Percentiles rank a stretch among this genome's conserved stretches.
Evolutionary conservation across 768 basidiomycete species (phyloP).

Genomic region (Coprinopsis cinerea): DNA sequence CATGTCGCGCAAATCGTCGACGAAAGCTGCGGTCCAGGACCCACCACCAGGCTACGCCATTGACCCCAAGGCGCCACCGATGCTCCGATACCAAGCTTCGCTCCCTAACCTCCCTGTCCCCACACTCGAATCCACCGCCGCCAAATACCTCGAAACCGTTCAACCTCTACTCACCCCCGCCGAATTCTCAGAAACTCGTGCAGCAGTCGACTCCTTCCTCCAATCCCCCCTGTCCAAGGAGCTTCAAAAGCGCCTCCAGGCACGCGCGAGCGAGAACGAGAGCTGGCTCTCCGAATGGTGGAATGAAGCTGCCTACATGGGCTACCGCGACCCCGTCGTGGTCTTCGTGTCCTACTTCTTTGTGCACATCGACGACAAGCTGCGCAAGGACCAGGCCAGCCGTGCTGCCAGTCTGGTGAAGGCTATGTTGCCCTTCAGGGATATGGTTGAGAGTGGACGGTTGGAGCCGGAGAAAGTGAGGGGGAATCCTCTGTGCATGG

Average conservation of each 20-base stretch:
- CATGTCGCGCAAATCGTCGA: slow-evolving; percentile 15
- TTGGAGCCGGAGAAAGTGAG: slow-evolving; percentile 87
- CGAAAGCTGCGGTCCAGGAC: slow-evolving; percentile 17
- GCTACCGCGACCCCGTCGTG: slow-evolving; percentile 83
- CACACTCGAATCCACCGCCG: slow-evolving; percentile 69
- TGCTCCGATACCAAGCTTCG: slow-evolving; percentile 70
- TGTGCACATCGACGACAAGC: slow-evolving; percentile 68
- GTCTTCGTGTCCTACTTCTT: slow-evolving; percentile 96
- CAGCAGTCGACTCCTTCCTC: slow-evolving; percentile 62
- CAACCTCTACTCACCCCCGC: slow-evolving; percentile 66
- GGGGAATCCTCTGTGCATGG: slow-evolving; percentile 80
- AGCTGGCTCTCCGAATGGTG: slow-evolving; percentile 99
- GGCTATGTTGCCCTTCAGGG: slow-evolving; percentile 79
- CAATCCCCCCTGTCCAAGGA: slow-evolving; percentile 59
- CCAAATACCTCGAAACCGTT: slow-evolving; percentile 86
- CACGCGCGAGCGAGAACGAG: slow-evolving; percentile 57
- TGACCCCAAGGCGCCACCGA: slow-evolving; percentile 55
- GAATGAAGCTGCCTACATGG: slow-evolving; percentile 91
- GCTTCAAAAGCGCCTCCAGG: slow-evolving; percentile 74
- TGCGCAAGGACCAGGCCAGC: slow-evolving; percentile 48
- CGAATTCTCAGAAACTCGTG: slow-evolving; percentile 54
- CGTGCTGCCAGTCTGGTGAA: slow-evolving; percentile 82
- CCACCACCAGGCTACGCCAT: slow-evolving; percentile 29
- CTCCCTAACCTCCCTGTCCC: slow-evolving; percentile 82
- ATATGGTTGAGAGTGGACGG: slow-evolving; percentile 71